phyloP scores from a whole-genome alignment of 176 grass and related monocot genomes.

The sorghum (Sorghum bicolor) region Sorghum_bicolor_NCBIv3 NC_012870.2:66117001-66117500 shows the following conservation, averaged over 20 bases:
- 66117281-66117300: neutral
- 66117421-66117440: too few relatives aligned
- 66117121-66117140: too few relatives aligned
- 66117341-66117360: constrained; percentile 18
- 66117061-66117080: too few relatives aligned
- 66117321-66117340: constrained; percentile 41
- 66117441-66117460: too few relatives aligned
- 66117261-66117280: neutral
- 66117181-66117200: neutral
- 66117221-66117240: neutral
- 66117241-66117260: neutral
- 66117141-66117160: too few relatives aligned
- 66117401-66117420: too few relatives aligned
- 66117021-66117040: too few relatives aligned
- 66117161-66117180: neutral
- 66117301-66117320: constrained; percentile 18
- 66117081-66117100: neutral
- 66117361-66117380: neutral
- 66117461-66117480: too few relatives aligned
- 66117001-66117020: too few relatives aligned
- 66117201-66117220: neutral
- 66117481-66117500: too few relatives aligned
- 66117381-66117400: too few relatives aligned
- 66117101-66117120: neutral
- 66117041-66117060: too few relatives aligned